Conservation (phyloP, 768 basidiomycete genomes). For the Kwoniella sp. region DNA sequence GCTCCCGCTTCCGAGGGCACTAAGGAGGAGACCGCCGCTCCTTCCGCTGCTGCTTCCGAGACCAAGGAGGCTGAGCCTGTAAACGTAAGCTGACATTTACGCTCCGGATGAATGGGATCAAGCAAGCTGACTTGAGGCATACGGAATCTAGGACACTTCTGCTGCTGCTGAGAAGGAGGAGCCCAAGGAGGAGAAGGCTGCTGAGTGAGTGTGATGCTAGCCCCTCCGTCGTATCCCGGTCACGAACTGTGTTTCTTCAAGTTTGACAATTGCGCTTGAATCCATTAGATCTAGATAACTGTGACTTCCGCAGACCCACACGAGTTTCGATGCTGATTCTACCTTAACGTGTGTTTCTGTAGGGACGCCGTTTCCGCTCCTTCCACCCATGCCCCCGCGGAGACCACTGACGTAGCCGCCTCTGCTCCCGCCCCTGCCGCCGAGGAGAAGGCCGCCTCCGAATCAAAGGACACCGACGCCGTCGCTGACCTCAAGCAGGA, state of each 20-base stretch:
- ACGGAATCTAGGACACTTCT: slow-evolving; percentile 36
- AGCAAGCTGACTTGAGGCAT: neutral
- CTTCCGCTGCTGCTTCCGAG: slow-evolving; percentile 33
- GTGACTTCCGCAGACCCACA: too few relatives aligned
- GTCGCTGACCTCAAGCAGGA: slow-evolving; percentile 41
- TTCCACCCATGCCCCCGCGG: slow-evolving; percentile 39
- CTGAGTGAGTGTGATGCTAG: slow-evolving; percentile 32
- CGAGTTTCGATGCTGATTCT: too few relatives aligned
- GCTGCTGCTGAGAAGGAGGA: slow-evolving; percentile 34
- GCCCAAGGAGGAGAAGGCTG: slow-evolving; percentile 42
- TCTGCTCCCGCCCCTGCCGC: slow-evolving; percentile 34
- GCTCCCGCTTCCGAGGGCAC: slow-evolving; percentile 11
- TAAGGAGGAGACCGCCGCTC: slow-evolving; percentile 48
- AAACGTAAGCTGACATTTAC: slow-evolving; percentile 30
- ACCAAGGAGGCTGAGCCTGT: slow-evolving; percentile 26
- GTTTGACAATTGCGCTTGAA: too few relatives aligned
- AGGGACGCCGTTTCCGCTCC: slow-evolving; percentile 36
- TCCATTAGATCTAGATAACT: too few relatives aligned
- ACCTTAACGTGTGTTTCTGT: too few relatives aligned
- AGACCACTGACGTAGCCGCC: slow-evolving; percentile 14
- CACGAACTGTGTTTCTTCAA: too few relatives aligned
- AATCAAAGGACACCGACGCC: slow-evolving; percentile 29
- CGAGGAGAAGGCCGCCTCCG: slow-evolving; percentile 11
- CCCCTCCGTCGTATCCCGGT: neutral
- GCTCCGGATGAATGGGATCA: neutral